phyloP scores from a whole-genome alignment of 306 rosid genomes.

The Castanospermum australe region DNA sequence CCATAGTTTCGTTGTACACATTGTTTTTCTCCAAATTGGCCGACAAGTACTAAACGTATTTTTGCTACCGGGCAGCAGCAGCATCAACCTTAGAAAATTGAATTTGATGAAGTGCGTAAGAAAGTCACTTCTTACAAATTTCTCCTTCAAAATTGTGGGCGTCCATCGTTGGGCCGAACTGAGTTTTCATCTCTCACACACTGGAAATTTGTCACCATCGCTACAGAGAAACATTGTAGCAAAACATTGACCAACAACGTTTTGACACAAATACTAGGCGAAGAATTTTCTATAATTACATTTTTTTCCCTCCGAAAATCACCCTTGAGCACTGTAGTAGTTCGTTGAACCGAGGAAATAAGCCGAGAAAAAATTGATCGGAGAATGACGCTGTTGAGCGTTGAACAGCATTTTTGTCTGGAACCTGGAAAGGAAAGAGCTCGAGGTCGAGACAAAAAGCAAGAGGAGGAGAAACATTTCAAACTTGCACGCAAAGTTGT shows the following conservation, averaged over 20 bases:
- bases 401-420: conserved; percentile 32
- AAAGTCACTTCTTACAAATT: no score
- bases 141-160: conserved; percentile 36
- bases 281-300: not conserved
- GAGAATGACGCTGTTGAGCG: conserved; percentile 19
- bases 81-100: not conserved
- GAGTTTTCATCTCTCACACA: no score
- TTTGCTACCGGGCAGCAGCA: conserved; percentile 29
- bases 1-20: no score
- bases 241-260: no score
- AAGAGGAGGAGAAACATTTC: conserved; percentile 9
- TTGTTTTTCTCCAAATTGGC: no score
- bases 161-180: conserved; percentile 1
- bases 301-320: not conserved
- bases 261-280: not conserved
- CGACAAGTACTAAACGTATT: not conserved
- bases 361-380: not conserved
- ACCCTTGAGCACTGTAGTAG: not conserved
- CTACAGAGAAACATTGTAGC: no score
- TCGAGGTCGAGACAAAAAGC: not conserved
- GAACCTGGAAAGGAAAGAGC: conserved; percentile 17
- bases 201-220: no score
- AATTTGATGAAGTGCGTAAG: no score
- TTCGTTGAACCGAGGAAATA: not conserved
- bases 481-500: conserved; percentile 57